phyloP scores from a whole-genome alignment of 192 early-diverging fungal genomes.

The Backusella tarrabulga region DNA sequence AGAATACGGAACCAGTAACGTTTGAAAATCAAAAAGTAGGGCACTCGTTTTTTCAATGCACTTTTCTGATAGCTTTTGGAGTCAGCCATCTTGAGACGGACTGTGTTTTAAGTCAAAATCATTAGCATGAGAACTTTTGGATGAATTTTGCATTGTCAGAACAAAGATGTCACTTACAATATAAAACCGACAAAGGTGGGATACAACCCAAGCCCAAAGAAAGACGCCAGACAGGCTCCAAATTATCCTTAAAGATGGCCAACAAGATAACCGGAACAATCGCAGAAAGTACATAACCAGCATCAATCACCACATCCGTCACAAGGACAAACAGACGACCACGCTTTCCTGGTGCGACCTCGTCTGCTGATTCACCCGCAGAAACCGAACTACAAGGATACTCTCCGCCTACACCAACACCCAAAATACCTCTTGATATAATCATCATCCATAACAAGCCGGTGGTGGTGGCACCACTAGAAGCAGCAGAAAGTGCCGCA shows the following conservation, averaged over 20 bases:
- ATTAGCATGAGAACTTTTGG: not conserved
- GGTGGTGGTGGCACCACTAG: conserved; percentile 36
- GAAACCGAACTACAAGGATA: conserved; percentile 55
- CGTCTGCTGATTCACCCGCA: conserved; percentile 53
- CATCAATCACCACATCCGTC: conserved; percentile 51
- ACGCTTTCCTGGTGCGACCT: conserved; percentile 38
- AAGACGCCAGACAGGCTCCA: conserved; percentile 52
- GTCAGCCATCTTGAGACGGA: conserved; percentile 58
- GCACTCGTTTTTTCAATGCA: conserved; percentile 48
- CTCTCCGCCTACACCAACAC: conserved; percentile 49
- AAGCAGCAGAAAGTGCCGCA: conserved; percentile 39
- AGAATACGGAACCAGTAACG: conserved; percentile 55
- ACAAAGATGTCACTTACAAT: conserved; percentile 34
- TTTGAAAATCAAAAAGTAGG: conserved; percentile 50
- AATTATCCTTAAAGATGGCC: conserved; percentile 44
- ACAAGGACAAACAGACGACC: conserved; percentile 33
- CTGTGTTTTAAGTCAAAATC: not conserved
- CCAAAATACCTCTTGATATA: conserved; percentile 41
- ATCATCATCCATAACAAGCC: conserved; percentile 50
- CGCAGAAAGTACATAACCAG: conserved; percentile 46
- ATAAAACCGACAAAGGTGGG: conserved; percentile 47
- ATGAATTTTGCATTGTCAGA: not conserved
- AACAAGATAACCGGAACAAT: conserved; percentile 47
- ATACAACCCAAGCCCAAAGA: conserved; percentile 52
- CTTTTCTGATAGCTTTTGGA: conserved; percentile 44